Evolutionary conservation across 345 rosid species (phyloP).

Genomic region (Aethionema arabicum): DNA sequence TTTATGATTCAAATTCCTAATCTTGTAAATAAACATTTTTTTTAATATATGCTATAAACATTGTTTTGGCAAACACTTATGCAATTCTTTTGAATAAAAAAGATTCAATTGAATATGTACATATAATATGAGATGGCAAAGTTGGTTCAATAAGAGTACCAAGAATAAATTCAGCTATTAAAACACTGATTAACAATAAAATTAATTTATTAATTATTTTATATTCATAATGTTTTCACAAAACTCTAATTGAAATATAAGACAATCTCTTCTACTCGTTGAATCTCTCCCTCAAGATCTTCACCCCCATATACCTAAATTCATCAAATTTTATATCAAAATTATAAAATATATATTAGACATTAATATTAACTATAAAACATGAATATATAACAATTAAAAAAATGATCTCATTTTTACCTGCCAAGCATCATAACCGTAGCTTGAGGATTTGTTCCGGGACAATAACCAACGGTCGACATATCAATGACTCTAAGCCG

Average conservation of each 20-base stretch:
- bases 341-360: slow-evolving; percentile 3
- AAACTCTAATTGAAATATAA: not conserved
- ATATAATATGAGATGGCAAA: not conserved
- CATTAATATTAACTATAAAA: not conserved
- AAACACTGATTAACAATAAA: too few species aligned
- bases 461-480: slow-evolving; percentile 68
- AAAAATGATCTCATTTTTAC: slow-evolving; percentile 45
- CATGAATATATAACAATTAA: not conserved
- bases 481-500: slow-evolving; percentile 71
- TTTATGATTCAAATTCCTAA: too few species aligned
- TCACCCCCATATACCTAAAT: slow-evolving; percentile 85
- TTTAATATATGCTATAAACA: too few species aligned
- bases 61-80: too few species aligned
- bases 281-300: slow-evolving; percentile 71
- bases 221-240: slow-evolving; percentile 9
- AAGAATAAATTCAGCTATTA: too few species aligned
- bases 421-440: slow-evolving; percentile 99
- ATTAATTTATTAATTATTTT: not conserved
- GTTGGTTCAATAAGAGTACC: not conserved
- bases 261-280: slow-evolving; percentile 17
- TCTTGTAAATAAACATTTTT: too few species aligned
- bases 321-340: not conserved
- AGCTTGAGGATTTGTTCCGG: slow-evolving; percentile 97
- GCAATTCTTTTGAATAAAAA: not conserved
- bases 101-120: not conserved